Evolutionary conservation across 2,329 filamentous ascomycete genomes (phyloP).

Genomic region (Arthroderma sp.): DNA sequence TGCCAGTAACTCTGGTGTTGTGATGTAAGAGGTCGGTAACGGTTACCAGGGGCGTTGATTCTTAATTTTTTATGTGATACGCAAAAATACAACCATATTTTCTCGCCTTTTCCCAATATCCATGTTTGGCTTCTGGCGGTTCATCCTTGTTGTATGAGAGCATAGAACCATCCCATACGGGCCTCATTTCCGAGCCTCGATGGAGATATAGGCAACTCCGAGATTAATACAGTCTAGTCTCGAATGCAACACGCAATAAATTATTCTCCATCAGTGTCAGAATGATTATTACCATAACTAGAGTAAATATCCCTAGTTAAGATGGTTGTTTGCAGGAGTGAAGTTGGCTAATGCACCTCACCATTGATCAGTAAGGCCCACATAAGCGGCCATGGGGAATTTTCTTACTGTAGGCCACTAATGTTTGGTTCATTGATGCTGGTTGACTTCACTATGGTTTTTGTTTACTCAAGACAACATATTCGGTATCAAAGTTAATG

Average conservation of each 20-base stretch:
- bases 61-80: conserved; percentile 15
- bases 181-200: conserved; percentile 3
- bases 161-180: background rate
- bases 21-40: conserved; percentile 63
- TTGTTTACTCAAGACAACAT: too few species aligned
- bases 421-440: too few species aligned
- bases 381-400: background rate
- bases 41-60: conserved; percentile 11
- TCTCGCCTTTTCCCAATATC: conserved; percentile 2
- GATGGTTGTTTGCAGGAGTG: background rate
- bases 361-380: too few species aligned
- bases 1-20: conserved; percentile 98
- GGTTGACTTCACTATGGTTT: too few species aligned
- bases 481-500: too few species aligned
- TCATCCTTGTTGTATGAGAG: background rate
- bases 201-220: background rate
- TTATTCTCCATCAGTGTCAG: background rate
- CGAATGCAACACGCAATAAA: background rate
- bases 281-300: background rate
- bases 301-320: background rate
- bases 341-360: too few species aligned
- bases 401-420: too few species aligned
- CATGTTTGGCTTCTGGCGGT: conserved; percentile 1
- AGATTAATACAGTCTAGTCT: conserved; percentile 1
- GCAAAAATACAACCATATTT: conserved; percentile 11